Evolutionary conservation across 176 grass and related monocot genomes (phyloP), one percentile per base, ranked within the genome.

Genomic region (Oryza australiensis): DNA sequence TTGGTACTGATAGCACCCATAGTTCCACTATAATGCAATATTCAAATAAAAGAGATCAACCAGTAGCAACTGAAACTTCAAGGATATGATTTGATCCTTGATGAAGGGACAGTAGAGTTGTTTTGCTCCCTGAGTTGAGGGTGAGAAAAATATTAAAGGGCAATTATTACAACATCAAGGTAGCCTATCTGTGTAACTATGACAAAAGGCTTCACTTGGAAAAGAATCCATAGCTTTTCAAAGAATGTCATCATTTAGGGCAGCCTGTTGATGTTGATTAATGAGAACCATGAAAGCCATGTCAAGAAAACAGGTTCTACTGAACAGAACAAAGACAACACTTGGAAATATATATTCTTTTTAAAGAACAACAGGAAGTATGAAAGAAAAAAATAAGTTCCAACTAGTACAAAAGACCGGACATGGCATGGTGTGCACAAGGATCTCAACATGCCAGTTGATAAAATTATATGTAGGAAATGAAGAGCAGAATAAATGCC

Each of bases 161-260:
- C 13, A 26, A 0, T 10, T 26, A 20, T 66, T 29, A 2, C 20
- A 68, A 26, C 20, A 42, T 63, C 26, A 53, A 76, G 57, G 37
- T n/a, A 16, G 18, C 81, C 90, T 72, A 89, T 84, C 80, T 87
- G 86, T 82, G 78, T 85, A 93, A 90, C 62, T 87, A 90, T 87
- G 85, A 82, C 76, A 82, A 80, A 75, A 49, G 41, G 72, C 75
- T 86, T 87, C 80, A 89, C 30, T 29, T 89, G 37, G 71, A 92
- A 79, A 69, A 20, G 9, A 89, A 72, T 73, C 68, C 83, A 81
- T 87, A 85, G 84, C 80, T 78, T 64, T 86, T 62, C 64, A 73
- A 73, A 57, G 18, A 40, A 64, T 26, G 46, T 90, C 79, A 27
- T 83, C 66, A 86, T 74, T 62, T 82, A 82, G 66, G 35, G 29